These are phyloP conservation scores for Yarrowia phangngaensis DNA, from an alignment of 805 yeast species.

Conservation along the genomic window DNA sequence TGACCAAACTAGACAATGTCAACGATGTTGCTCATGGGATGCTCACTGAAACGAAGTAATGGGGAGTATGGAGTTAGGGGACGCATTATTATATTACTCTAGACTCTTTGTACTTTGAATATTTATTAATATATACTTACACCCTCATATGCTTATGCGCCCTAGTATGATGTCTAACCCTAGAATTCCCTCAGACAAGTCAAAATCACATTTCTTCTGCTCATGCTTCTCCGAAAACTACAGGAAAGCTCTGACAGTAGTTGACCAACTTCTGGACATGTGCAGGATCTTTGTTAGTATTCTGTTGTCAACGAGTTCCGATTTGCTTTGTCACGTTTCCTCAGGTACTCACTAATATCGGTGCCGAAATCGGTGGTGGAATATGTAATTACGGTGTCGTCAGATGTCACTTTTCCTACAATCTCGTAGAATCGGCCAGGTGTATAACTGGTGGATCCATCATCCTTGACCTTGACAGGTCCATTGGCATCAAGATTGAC, in stretches of 20 bases:
- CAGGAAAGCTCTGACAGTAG: conserved; percentile 12
- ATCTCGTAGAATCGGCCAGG: conserved; percentile 39
- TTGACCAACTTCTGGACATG: conserved; percentile 10
- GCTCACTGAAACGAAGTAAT: neutral
- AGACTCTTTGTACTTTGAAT: neutral
- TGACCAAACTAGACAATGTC: conserved; percentile 9
- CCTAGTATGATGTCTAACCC: too few relatives aligned
- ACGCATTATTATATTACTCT: neutral
- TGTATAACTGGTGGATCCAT: conserved; percentile 28
- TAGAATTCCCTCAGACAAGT: too few relatives aligned
- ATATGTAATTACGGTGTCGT: conserved; percentile 34
- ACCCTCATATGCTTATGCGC: too few relatives aligned
- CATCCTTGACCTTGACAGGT: conserved; percentile 35
- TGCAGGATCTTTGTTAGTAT: conserved; percentile 10
- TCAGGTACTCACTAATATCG: conserved; percentile 32
- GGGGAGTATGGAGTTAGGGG: neutral
- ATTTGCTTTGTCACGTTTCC: too few relatives aligned
- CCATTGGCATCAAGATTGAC: conserved; percentile 38
- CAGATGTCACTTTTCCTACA: conserved; percentile 39
- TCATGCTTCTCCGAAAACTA: conserved; percentile 10
- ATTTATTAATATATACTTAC: conserved; percentile 23
- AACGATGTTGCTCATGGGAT: conserved; percentile 8
- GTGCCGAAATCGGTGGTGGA: conserved; percentile 33
- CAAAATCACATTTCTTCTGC: too few relatives aligned
- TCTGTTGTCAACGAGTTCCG: too few relatives aligned